phyloP scores from a whole-genome alignment of 495 filamentous ascomycete genomes.

The Aspergillus cavernicola region DNA sequence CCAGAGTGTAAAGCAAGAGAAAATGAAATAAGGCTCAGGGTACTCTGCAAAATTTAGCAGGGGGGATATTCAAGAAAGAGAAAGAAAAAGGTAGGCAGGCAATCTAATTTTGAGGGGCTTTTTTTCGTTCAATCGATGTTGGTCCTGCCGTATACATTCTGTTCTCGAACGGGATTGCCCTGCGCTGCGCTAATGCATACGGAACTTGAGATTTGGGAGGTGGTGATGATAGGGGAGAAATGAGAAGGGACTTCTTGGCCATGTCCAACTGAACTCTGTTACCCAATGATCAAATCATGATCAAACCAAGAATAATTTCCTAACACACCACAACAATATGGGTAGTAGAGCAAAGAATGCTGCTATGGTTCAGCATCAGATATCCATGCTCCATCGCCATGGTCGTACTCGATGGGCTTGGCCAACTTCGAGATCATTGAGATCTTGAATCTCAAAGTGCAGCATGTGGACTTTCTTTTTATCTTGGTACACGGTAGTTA shows the following conservation, averaged over 20 bases:
- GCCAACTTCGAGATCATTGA: conserved; percentile 32
- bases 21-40: not conserved
- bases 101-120: not conserved
- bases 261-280: conserved; percentile 7
- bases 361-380: conserved; percentile 22
- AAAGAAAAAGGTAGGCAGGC: not conserved
- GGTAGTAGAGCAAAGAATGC: not conserved
- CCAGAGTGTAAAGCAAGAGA: not conserved
- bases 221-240: not conserved
- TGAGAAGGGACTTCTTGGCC: not conserved
- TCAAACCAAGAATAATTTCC: not conserved
- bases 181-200: conserved; percentile 1
- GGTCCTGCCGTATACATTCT: not conserved
- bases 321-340: not conserved
- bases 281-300: not conserved
- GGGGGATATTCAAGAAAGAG: not conserved
- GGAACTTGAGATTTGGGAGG: not conserved
- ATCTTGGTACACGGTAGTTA: conserved; percentile 30
- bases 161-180: not conserved
- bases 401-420: conserved; percentile 40
- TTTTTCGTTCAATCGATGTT: not conserved
- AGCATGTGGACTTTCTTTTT: conserved; percentile 39
- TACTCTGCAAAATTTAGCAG: conserved; percentile 5
- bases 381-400: conserved; percentile 50
- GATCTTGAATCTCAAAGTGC: conserved; percentile 42